phyloP scores from a whole-genome alignment of 352 stramenopile genomes.

The Phytophthora pluvialis region DNA sequence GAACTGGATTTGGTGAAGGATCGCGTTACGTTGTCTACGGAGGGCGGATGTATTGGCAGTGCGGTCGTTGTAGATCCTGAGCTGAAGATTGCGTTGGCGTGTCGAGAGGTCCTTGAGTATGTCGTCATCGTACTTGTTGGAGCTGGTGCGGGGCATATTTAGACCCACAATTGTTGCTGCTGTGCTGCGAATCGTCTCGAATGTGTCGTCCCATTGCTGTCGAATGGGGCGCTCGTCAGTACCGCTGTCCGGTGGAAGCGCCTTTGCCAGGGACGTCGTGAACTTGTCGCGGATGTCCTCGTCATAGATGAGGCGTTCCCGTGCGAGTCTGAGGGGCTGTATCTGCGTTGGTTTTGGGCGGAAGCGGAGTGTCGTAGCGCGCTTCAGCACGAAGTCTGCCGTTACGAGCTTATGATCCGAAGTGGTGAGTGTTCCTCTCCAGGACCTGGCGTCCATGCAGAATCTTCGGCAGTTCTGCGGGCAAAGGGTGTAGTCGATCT shows the following conservation, averaged over 20 bases:
- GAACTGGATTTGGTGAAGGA: background rate
- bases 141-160: no score
- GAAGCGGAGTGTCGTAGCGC: no score
- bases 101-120: background rate
- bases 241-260: no score
- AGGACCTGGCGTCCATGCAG: background rate
- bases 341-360: no score
- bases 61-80: background rate
- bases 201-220: no score
- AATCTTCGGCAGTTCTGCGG: background rate
- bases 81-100: background rate
- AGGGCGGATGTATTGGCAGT: background rate
- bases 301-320: no score
- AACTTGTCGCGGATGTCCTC: no score
- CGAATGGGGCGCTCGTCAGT: no score
- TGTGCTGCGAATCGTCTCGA: no score
- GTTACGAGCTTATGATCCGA: slow-evolving; percentile 5
- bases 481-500: background rate
- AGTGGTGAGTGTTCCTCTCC: background rate
- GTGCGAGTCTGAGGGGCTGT: no score
- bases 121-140: background rate
- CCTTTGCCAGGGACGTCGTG: no score
- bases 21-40: background rate
- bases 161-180: no score
- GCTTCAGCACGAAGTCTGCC: background rate